Evolutionary conservation across 768 basidiomycete species (phyloP), one percentile per base, ranked within the genome.

Genomic region (Suillus variegatus): DNA sequence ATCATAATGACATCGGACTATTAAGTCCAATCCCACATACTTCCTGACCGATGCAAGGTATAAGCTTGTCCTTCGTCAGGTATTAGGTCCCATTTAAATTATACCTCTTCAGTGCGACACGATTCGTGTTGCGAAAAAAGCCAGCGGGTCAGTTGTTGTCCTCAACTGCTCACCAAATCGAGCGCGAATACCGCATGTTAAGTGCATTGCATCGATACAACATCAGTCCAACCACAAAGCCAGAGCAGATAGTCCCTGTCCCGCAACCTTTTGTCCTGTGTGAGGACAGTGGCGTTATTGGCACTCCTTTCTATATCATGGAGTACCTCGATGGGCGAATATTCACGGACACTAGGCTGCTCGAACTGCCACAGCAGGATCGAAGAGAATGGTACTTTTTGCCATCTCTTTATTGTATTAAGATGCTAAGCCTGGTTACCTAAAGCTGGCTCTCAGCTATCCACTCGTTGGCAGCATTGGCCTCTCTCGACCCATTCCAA

Each of bases 231-330:
- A 76, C 82, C 6, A 92, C 85, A 2, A 73, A 77, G 41, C 72
- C 82, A 18, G 78, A 81, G 41, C 78, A 82, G 65, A 82, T 80
- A 40, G 88, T 98, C 16, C 97, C 96, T 1, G 88, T 97, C 1
- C 97, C 97, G 1, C 85, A 88, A 69, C 93, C 95, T 0, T 90
- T 92, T 66, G 82, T 88, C 32, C 80, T 98, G 1, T 98, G 97
- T 74, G 88, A 92, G 70, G 93, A 98, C 72, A 80, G 71, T 43
- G 71, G 79, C 4, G 84, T 98, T 47, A 82, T 97, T 22, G 97
- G 96, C 4, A 94, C 95, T 28, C 87, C 91, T 2, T 98, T 98
- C 79, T 99, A 97, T 74, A 84, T 98, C 54, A 99, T 99, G 97
- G 92, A 98, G 74, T 99, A 93, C 74, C 73, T 99, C 54, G 89